A percentile compares a stretch with the other conserved stretches of the same genome.
These are phyloP conservation scores for Penicillium tannophilum DNA, from an alignment of 495 filamentous ascomycete genomes.

Conservation along the genomic window DNA sequence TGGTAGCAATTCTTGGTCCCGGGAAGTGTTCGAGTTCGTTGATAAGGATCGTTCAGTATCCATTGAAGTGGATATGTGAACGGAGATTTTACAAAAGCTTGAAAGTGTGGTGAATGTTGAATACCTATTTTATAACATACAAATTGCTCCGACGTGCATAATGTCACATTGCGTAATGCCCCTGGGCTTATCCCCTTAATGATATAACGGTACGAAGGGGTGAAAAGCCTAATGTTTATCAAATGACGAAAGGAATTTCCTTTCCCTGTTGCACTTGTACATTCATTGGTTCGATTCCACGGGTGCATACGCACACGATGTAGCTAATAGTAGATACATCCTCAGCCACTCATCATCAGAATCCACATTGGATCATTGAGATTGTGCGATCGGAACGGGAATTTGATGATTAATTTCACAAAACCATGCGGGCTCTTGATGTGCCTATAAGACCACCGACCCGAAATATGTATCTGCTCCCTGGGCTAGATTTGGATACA, in stretches of 20 bases:
- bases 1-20: conserved; percentile 7
- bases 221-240: conserved; percentile 11
- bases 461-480: background rate
- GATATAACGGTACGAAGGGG: conserved; percentile 4
- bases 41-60: conserved; percentile 7
- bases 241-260: conserved; percentile 22
- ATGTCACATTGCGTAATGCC: conserved; percentile 16
- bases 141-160: conserved; percentile 3
- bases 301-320: background rate
- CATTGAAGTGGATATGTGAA: conserved; percentile 3
- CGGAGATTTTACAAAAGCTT: background rate
- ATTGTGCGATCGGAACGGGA: conserved; percentile 11
- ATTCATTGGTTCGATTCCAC: background rate
- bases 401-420: conserved; percentile 6
- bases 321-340: background rate
- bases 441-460: background rate
- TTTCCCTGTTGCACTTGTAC: background rate
- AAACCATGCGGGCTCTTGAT: background rate
- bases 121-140: conserved; percentile 1
- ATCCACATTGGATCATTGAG: background rate
- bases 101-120: background rate
- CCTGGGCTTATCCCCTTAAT: background rate
- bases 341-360: background rate
- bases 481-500: background rate
- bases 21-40: background rate